Base-by-base conservation (phyloP, 768 basidiomycete genomes). In the Mrakia hoshinonis region DNA sequence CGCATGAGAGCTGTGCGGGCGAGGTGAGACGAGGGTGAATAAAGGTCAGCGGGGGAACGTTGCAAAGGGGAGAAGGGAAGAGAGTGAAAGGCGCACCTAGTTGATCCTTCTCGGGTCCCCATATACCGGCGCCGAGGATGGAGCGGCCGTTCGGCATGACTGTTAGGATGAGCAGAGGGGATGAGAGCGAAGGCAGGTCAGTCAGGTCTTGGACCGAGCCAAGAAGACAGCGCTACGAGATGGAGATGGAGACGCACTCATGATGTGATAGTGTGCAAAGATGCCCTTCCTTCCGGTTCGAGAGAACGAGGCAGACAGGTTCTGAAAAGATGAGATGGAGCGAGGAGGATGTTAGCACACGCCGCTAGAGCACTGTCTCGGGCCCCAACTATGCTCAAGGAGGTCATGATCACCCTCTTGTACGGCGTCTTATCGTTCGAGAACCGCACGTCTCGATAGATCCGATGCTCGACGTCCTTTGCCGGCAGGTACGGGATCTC, bases 361-460 rank as follows among this genome's bases (percentile, higher is more conserved):
- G 38, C 26, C 20, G 13, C 34, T 11, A 61, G 31, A 13, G 34
- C 15, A 10, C 36, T 29, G 34, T 36, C 2, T 10, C 5, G 20
- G 58, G 49, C 24, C 26, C 39, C 38, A 26, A 58, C 38, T 9
- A 22, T 4, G 55, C 10, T 34, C 49, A 15, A 5, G 3, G 29
- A 18, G 18, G 38, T 7, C 0, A 51, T 12, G 49, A 26, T 6
- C 18, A 51, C 61, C 47, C 43, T 47, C 81, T 98, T 98, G 82
- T 99, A 99, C 0, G 95, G 95, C 5, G 95, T 99, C 81, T 74
- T 73, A 29, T 76, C 73, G 20, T 73, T 91, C 77, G 89, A 91
- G 80, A 95, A 96, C 18, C 93, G 85, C 29, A 95, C 43, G 78
- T 97, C 95, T 55, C 94, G 87, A 77, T 96, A 95, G 49, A 97